Evolutionary conservation across 169 alveolate species (phyloP).

Genomic region (Plasmodium knowlesi): DNA sequence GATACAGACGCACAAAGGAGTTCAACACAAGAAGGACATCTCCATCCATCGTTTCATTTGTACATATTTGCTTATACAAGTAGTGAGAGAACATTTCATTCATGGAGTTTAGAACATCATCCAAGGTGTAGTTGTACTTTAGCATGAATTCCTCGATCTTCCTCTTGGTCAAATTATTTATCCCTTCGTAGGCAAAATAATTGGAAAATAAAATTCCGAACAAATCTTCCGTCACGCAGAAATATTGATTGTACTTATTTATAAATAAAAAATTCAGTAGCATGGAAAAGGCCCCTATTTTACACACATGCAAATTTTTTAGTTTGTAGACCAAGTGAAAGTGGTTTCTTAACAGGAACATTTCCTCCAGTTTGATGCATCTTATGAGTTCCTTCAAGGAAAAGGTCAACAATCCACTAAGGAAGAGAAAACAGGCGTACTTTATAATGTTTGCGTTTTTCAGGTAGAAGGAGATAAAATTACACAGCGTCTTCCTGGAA

Average conservation of each 20-base stretch:
- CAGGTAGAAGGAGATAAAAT: constrained; percentile 59
- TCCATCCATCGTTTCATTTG: constrained; percentile 24
- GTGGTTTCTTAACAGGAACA: background rate
- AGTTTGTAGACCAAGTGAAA: constrained; percentile 16
- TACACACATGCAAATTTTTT: constrained; percentile 19
- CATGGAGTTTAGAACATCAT: constrained; percentile 45
- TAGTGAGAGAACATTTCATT: constrained; percentile 31
- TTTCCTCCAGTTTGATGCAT: constrained; percentile 21
- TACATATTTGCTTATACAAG: constrained; percentile 24
- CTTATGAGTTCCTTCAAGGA: background rate
- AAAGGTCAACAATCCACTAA: constrained; percentile 23
- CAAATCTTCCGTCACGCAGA: constrained; percentile 46
- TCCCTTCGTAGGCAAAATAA: constrained; percentile 36
- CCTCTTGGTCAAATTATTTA: constrained; percentile 25
- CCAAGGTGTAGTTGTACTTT: constrained; percentile 47
- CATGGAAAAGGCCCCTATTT: constrained; percentile 33
- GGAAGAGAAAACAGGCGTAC: constrained; percentile 21
- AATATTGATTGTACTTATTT: constrained; percentile 56
- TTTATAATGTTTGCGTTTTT: constrained; percentile 30
- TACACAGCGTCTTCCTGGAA: constrained; percentile 59
- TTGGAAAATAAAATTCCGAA: constrained; percentile 22
- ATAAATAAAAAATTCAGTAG: constrained; percentile 21
- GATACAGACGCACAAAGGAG: constrained; percentile 32
- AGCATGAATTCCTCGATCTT: constrained; percentile 37
- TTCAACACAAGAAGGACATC: background rate